Percentiles rank a stretch among this genome's conserved stretches.
These are phyloP conservation scores for Trichoderma parareesei DNA, from an alignment of 495 filamentous ascomycete species.

Conservation along the genomic window DNA sequence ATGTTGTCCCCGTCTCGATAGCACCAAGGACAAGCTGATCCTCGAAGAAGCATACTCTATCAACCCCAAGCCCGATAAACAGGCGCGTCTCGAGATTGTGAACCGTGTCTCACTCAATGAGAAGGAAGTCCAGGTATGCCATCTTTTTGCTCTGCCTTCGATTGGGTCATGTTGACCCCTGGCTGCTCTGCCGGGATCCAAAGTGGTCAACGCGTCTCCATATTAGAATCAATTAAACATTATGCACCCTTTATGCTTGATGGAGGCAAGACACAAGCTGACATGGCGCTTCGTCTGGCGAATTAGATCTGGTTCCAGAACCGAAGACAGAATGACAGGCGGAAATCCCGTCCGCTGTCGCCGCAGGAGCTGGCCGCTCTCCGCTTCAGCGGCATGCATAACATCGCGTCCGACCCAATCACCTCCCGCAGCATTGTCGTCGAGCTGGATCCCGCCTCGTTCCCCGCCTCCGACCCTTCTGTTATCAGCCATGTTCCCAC, in stretches of 20 bases:
- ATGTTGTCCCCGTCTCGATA: constrained; percentile 25
- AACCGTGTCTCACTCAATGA: constrained; percentile 82
- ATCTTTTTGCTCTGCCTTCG: not conserved
- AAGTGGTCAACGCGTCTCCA: constrained; percentile 6
- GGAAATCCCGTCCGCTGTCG: constrained; percentile 80
- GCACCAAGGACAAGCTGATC: constrained; percentile 80
- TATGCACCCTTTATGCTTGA: constrained; percentile 5
- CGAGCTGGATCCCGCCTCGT: constrained; percentile 17
- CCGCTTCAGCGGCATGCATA: constrained; percentile 46
- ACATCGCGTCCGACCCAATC: constrained; percentile 39
- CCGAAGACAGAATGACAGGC: constrained; percentile 82
- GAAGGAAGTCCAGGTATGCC: constrained; percentile 92
- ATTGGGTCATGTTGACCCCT: not conserved
- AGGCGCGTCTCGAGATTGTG: constrained; percentile 73
- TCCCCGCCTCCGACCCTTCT: constrained; percentile 16
- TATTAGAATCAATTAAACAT: constrained; percentile 1
- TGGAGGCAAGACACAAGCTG: constrained; percentile 14
- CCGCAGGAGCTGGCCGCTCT: constrained; percentile 68
- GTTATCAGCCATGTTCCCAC: constrained; percentile 15
- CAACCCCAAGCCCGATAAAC: constrained; percentile 90
- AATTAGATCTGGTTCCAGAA: constrained; percentile 98
- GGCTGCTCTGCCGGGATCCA: not conserved
- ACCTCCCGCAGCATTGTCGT: constrained; percentile 17
- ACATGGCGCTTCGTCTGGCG: constrained; percentile 8
- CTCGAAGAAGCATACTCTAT: constrained; percentile 80